phyloP scores from a whole-genome alignment of 2,329 filamentous ascomycete genomes.

The Trematosphaeria pertusa region DNA sequence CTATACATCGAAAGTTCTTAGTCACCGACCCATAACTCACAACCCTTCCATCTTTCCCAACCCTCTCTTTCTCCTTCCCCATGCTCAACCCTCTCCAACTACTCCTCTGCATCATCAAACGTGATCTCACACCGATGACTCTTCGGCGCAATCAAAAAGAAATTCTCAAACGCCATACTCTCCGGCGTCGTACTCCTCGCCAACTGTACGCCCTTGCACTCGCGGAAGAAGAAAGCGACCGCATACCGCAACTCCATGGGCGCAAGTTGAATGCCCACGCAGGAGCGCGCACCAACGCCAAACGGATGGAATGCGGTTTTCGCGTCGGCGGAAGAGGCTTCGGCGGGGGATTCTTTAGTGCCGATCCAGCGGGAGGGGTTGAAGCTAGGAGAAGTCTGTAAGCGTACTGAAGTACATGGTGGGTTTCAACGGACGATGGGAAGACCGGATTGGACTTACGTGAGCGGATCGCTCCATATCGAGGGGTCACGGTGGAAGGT shows the following conservation, averaged over 20 bases:
- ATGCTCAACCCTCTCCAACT: background rate
- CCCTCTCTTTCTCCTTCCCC: background rate
- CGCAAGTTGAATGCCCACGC: conserved; percentile 73
- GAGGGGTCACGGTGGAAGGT: conserved; percentile 45
- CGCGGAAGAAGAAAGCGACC: conserved; percentile 59
- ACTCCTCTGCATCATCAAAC: conserved; percentile 15
- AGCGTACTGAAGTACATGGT: background rate
- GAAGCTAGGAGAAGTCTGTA: conserved; percentile 29
- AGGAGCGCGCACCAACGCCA: conserved; percentile 72
- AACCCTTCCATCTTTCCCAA: background rate
- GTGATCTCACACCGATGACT: conserved; percentile 52
- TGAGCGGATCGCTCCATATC: conserved; percentile 28
- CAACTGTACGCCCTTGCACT: conserved; percentile 47
- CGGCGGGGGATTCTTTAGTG: conserved; percentile 19
- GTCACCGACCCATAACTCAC: background rate
- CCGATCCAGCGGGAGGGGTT: conserved; percentile 39
- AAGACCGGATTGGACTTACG: conserved; percentile 19
- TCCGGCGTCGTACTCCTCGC: conserved; percentile 39
- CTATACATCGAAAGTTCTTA: background rate
- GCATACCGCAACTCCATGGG: conserved; percentile 63
- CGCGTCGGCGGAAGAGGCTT: conserved; percentile 34
- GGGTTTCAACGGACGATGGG: background rate
- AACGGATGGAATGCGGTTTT: conserved; percentile 71
- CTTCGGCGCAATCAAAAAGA: conserved; percentile 54
- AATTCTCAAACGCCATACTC: conserved; percentile 54